These are phyloP conservation scores for Sugiyamaella novakii DNA, from an alignment of 1,139 yeast genomes.

Conservation along the genomic window DNA sequence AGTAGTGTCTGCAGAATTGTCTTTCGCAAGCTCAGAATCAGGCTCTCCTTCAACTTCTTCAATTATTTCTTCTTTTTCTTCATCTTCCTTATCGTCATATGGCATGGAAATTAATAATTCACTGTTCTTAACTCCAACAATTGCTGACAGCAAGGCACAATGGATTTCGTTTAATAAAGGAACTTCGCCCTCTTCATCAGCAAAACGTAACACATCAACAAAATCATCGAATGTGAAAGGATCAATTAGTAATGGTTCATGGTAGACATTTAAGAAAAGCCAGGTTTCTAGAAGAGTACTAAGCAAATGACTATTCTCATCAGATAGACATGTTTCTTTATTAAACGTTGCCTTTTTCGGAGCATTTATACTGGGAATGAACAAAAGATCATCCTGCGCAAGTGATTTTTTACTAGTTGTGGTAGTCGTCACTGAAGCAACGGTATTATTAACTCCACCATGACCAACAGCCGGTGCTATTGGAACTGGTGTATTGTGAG, in stretches of 20 bases:
- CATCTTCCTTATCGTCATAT: constrained; percentile 33
- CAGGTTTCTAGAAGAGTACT: constrained; percentile 58
- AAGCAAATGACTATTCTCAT: constrained; percentile 1
- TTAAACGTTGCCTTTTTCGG: constrained; percentile 6
- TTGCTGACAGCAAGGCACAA: constrained; percentile 52
- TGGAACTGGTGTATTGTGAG: constrained; percentile 2
- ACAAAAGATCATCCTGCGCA: constrained; percentile 15
- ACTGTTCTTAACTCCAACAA: constrained; percentile 34
- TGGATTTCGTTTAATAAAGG: constrained; percentile 69
- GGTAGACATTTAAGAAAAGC: constrained; percentile 74
- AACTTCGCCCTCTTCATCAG: constrained; percentile 52
- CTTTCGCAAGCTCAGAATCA: constrained; percentile 28
- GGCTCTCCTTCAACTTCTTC: constrained; percentile 34
- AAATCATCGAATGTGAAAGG: constrained; percentile 82
- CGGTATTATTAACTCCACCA: neutral
- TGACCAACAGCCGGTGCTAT: constrained; percentile 1
- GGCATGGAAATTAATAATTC: constrained; percentile 49
- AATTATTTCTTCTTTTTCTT: constrained; percentile 45
- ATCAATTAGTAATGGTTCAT: constrained; percentile 62
- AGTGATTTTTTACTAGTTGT: neutral
- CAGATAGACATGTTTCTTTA: constrained; percentile 1
- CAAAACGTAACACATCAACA: constrained; percentile 57
- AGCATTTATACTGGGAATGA: constrained; percentile 8
- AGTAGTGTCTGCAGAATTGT: constrained; percentile 37
- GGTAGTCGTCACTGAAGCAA: neutral